Base-by-base conservation (phyloP, 225 moss, liverwort and hornwort genomes). In the Marchantia paleacea region DNA sequence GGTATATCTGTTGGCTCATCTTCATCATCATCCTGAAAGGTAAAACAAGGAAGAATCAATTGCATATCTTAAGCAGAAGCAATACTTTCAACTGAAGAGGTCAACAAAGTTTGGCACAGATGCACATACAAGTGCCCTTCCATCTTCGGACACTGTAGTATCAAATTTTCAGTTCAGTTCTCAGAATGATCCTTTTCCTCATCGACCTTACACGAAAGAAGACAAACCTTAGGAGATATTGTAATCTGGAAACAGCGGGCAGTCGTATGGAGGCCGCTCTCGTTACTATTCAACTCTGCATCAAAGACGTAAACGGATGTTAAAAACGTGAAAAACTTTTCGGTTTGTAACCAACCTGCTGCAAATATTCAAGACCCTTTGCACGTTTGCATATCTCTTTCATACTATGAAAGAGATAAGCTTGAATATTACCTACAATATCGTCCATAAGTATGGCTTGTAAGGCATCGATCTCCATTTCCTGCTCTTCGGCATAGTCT, bases 361-460 rank as follows among this genome's bases (percentile, higher is more conserved):
- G 14, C 19, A 57, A 12, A 19, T 12, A 57, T 12, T 4, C 57
- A 4, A 19, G 6, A 10, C 0, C 2, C 2, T 2, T 5, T 2
- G 51, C n/a, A 51, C 20, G 25, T 19, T 57, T 30, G 0, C 52
- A 48, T 11, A 25, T 6, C 30, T 76, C n/a, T n/a, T n/a, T n/a
- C n/a, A 3, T 0, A 48, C 16, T 61, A 3, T 8, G 30, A 62
- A 30, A 10, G 52, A 67, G 28, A 50, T 54, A 52, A 55, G 26
- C 18, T 15, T 54, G 26, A 77, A 66, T 22, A 16, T 52, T 31
- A 88, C 88, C 88, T 81, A 70, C 9, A 28, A 99, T 95, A 69
- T 99, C 99, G 75, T 92, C 94, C 99, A 99, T 99, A 67, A 95
- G 82, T 82, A 99, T 95, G 62, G 99, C 99, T 78, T 94, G 89